Evolutionary conservation across 495 filamentous ascomycete genomes (phyloP).

Genomic region (Neurospora africana): DNA sequence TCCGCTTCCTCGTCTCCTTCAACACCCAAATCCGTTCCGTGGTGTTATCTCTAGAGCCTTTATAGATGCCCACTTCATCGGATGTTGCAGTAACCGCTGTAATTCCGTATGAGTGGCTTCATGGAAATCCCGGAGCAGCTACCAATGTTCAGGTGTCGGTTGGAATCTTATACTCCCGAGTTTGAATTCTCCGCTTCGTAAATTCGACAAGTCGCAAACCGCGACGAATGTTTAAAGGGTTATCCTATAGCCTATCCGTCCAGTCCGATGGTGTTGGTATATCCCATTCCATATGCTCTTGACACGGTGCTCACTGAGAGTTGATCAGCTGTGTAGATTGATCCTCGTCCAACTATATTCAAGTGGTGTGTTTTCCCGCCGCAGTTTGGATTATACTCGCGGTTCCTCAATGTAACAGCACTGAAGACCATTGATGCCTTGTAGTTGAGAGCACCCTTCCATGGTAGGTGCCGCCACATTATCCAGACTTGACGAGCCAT

Average conservation of each 20-base stretch:
- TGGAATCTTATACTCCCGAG: neutral
- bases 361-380: neutral
- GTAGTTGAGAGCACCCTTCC: neutral
- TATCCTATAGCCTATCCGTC: neutral
- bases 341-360: neutral
- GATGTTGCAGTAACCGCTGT: neutral
- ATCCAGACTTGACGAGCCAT: neutral
- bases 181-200: neutral
- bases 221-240: neutral
- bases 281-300: neutral
- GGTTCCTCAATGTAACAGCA: neutral
- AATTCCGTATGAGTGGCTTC: neutral
- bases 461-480: neutral
- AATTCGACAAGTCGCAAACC: neutral
- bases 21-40: neutral
- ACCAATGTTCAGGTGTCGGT: neutral
- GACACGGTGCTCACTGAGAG: neutral
- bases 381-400: neutral
- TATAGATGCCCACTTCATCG: neutral
- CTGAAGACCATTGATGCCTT: neutral
- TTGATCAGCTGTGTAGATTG: neutral
- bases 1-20: neutral
- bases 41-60: neutral
- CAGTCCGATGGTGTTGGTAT: neutral
- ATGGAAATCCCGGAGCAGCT: neutral